Base-by-base conservation (phyloP, 176 grass and related monocot species). In the Calamus simplicifolius region DNA sequence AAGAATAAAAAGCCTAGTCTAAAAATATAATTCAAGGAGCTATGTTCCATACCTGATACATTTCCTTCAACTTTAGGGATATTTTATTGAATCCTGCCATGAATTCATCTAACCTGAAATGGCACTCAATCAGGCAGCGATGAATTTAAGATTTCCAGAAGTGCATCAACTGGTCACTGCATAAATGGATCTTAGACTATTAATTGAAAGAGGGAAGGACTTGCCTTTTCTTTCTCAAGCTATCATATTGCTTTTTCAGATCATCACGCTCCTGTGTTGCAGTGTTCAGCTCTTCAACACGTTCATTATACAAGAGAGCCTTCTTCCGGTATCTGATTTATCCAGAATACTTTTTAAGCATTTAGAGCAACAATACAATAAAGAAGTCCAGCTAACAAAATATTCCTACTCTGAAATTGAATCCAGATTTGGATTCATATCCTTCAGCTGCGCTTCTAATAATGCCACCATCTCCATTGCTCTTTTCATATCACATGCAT, bases 51-150 rank as follows among this genome's bases (percentile, higher is more conserved):
- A 92, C 93, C 93, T 98, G 87, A 64, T 98, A 98, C 93, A 98
- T 98, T 51, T 97, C 93, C 66, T 98, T 98, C 72, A 98, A 69
- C 75, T 98, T 98, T 51, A 98, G 51, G 68, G 93, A 98, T 67
- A 98, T 92, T 73, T 82, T 63, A 63, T 92, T 92, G 77, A 98
- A 98, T 57, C 93, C 93, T 61, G 67, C 79, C 87, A 98, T 92
- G 76, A 98, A 98, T 59, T 98, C 93, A 78, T 98, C 93, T 71
- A 92, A 77, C 81, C 93, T 98, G 77, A 80, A 79, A 78, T 50
- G 43, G 7, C 57, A 62, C 54, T 52, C 7, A 35, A 28, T 38
- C 29, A 43, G 35, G 35, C 10, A 43, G 13, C 35, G 13, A 13
- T 43, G 35, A 43, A 13, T 7, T 43, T 43, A 43, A 43, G 35